A percentile compares a stretch with the other conserved stretches of the same genome.
phyloP scores from a whole-genome alignment of 495 filamentous ascomycete genomes.

The Aspergillus panamensis region DNA sequence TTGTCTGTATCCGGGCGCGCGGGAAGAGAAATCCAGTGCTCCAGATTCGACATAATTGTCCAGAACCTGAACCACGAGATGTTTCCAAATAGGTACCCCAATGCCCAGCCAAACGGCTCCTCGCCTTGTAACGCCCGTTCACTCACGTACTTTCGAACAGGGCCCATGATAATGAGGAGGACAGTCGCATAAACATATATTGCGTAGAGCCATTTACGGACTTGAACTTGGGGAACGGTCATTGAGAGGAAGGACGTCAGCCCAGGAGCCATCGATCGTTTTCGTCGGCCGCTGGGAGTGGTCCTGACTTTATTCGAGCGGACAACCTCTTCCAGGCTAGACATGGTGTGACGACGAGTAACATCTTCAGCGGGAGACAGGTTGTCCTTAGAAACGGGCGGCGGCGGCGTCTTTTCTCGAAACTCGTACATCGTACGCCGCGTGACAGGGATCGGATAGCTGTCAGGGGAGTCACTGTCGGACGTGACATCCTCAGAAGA shows the following conservation, averaged over 20 bases:
- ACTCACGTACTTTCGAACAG: constrained; percentile 65
- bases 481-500: constrained; percentile 35
- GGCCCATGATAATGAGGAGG: constrained; percentile 59
- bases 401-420: constrained; percentile 17
- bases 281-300: constrained; percentile 63
- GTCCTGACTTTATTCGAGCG: constrained; percentile 40
- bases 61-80: constrained; percentile 62
- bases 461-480: constrained; percentile 42
- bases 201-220: constrained; percentile 82
- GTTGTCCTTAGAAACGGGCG: constrained; percentile 25
- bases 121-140: constrained; percentile 60
- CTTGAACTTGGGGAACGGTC: constrained; percentile 69
- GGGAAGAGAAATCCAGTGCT: constrained; percentile 74
- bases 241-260: constrained; percentile 74
- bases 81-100: constrained; percentile 86
- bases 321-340: constrained; percentile 36
- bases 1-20: constrained; percentile 38
- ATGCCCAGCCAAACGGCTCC: constrained; percentile 89
- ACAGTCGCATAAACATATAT: constrained; percentile 68
- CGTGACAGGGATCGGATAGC: constrained; percentile 20
- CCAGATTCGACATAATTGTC: constrained; percentile 60
- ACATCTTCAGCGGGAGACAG: constrained; percentile 23
- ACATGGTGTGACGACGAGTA: constrained; percentile 52
- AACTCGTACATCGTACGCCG: constrained; percentile 29
- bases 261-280: constrained; percentile 61